A percentile compares a stretch with the other conserved stretches of the same genome.
Evolutionary conservation across 1,139 yeast genomes (phyloP).

Genomic region (Zygosaccharomyces sapae): DNA sequence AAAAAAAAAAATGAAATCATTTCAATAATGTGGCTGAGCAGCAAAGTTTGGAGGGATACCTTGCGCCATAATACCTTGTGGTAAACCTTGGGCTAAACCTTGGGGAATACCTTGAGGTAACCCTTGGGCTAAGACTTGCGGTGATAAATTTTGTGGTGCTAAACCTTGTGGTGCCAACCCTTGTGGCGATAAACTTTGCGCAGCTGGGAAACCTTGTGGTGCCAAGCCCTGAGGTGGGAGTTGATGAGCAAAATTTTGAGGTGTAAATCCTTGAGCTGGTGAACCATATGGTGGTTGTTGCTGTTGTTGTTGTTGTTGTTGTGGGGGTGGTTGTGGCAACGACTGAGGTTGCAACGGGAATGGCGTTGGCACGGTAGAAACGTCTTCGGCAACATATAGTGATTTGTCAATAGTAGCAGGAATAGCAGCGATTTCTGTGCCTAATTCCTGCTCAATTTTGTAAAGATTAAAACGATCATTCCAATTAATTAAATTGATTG

Average conservation of each 20-base stretch:
- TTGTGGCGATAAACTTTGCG: constrained; percentile 15
- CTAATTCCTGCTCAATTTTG: constrained; percentile 94
- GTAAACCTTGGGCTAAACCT: constrained; percentile 9
- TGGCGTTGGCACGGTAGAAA: constrained; percentile 76
- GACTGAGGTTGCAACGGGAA: constrained; percentile 56
- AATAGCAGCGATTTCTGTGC: constrained; percentile 95
- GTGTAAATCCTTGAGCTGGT: constrained; percentile 18
- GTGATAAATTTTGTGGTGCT: constrained; percentile 16
- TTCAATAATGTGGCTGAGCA: constrained; percentile 15
- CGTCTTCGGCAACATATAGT: constrained; percentile 81
- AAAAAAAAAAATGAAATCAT: background rate
- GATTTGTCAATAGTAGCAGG: constrained; percentile 86
- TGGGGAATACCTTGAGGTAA: constrained; percentile 3
- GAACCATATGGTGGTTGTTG: constrained; percentile 18
- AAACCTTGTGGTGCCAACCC: constrained; percentile 12
- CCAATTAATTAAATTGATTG: constrained; percentile 95
- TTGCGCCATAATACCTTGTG: constrained; percentile 13
- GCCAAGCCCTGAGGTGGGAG: constrained; percentile 25
- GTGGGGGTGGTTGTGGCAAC: constrained; percentile 20
- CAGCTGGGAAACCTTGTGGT: constrained; percentile 16
- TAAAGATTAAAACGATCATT: constrained; percentile 89
- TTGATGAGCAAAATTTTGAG: constrained; percentile 18
- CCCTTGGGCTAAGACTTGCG: constrained; percentile 12
- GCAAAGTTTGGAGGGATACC: constrained; percentile 14
- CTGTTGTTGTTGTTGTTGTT: constrained; percentile 26